These are phyloP conservation scores for Pestalotiopsis sp. DNA, from an alignment of 2,329 filamentous ascomycete species.

Conservation along the genomic window DNA sequence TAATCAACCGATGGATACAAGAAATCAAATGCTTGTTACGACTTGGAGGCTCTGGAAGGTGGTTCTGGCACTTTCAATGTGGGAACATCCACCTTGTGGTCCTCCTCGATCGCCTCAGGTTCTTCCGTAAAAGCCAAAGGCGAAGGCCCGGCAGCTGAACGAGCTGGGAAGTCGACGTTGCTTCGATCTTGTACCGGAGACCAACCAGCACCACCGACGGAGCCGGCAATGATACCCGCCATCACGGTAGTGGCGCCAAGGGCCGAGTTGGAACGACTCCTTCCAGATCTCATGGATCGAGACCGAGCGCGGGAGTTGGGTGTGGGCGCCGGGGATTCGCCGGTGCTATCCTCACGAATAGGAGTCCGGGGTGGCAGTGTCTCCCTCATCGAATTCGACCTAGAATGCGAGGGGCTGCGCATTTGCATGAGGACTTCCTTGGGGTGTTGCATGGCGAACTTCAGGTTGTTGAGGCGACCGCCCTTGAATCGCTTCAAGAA, in stretches of 20 bases:
- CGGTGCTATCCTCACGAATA: slow-evolving; percentile 54
- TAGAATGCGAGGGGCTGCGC: slow-evolving; percentile 62
- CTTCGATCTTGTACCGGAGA: slow-evolving; percentile 65
- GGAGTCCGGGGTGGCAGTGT: slow-evolving; percentile 57
- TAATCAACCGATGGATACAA: background rate
- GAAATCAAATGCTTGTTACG: background rate
- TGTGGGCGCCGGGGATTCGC: slow-evolving; percentile 46
- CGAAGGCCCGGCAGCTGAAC: slow-evolving; percentile 24
- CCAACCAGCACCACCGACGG: slow-evolving; percentile 74
- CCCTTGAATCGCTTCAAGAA: slow-evolving; percentile 81
- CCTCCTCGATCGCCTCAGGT: slow-evolving; percentile 32
- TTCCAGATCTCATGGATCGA: slow-evolving; percentile 59
- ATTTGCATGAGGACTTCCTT: slow-evolving; percentile 67
- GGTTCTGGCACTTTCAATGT: slow-evolving; percentile 29
- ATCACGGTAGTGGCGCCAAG: slow-evolving; percentile 75
- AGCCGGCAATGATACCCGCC: slow-evolving; percentile 80
- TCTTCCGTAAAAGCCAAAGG: slow-evolving; percentile 36
- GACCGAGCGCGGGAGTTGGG: slow-evolving; percentile 65
- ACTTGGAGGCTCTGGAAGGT: slow-evolving; percentile 19
- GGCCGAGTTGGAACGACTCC: slow-evolving; percentile 62
- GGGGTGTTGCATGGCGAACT: slow-evolving; percentile 75
- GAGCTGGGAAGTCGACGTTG: slow-evolving; percentile 30
- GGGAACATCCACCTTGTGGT: slow-evolving; percentile 25
- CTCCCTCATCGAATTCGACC: slow-evolving; percentile 61
- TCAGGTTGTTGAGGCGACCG: slow-evolving; percentile 78